Evolutionary conservation across 306 rosid genomes (phyloP).

Genomic region (Ormosia semicastrata): DNA sequence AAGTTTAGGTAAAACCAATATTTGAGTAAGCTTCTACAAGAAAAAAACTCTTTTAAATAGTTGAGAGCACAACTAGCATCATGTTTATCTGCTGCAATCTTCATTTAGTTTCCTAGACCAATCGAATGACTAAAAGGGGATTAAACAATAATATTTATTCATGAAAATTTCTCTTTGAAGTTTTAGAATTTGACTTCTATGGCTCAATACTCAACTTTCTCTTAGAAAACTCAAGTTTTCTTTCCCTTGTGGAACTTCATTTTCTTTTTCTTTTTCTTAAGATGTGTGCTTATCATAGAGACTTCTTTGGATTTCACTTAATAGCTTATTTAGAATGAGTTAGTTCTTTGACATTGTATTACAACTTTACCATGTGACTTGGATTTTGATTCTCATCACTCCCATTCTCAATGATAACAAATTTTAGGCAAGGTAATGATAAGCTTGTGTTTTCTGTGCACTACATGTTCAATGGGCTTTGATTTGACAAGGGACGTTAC

Average conservation of each 20-base stretch:
- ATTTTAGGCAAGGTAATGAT: no score
- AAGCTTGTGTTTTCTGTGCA: no score
- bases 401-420: no score
- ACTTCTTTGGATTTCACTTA: no score
- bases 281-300: no score
- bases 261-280: no score
- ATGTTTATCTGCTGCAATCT: background rate
- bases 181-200: background rate
- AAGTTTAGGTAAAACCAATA: background rate
- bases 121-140: background rate
- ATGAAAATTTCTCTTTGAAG: background rate
- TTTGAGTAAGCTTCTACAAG: background rate
- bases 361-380: no score
- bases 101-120: background rate
- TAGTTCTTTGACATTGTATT: no score
- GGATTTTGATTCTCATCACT: no score
- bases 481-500: no score
- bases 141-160: background rate
- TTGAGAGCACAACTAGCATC: background rate
- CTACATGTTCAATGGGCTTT: no score
- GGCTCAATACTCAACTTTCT: background rate
- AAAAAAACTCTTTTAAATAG: background rate
- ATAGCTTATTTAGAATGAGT: no score
- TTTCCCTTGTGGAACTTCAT: background rate
- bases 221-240: background rate